Evolutionary conservation across 495 filamentous ascomycete species (phyloP).

Genomic region (Aspergillus panamensis): DNA sequence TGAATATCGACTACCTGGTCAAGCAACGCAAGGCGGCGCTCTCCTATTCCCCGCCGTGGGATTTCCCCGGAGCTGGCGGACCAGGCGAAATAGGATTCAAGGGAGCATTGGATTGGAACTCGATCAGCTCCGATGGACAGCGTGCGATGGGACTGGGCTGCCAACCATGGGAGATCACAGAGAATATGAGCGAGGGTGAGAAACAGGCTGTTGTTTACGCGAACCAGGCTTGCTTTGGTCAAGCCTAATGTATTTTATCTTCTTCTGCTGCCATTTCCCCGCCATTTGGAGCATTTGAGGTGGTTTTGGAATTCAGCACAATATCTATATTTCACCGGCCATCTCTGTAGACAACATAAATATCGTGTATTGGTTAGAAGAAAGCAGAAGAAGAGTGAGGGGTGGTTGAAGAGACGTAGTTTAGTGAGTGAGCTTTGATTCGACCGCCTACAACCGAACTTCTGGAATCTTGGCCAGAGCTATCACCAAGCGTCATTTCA

Average conservation of each 20-base stretch:
- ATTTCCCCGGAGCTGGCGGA: slow-evolving; percentile 60
- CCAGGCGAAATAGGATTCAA: slow-evolving; percentile 43
- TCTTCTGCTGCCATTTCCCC: not conserved
- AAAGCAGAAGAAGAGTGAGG: not conserved
- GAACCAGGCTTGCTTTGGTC: slow-evolving; percentile 52
- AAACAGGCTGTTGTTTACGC: slow-evolving; percentile 53
- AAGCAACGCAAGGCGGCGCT: slow-evolving; percentile 60
- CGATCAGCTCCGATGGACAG: slow-evolving; percentile 43
- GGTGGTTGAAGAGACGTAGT: not conserved
- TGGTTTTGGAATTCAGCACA: too few species aligned
- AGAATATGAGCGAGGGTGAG: slow-evolving; percentile 51
- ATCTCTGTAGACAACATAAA: not conserved
- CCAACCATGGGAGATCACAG: slow-evolving; percentile 46
- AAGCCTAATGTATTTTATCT: not conserved
- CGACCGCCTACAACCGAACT: slow-evolving; percentile 14
- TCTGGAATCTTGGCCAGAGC: not conserved
- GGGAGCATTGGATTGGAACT: slow-evolving; percentile 39
- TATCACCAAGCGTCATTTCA: slow-evolving; percentile 8
- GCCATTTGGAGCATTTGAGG: not conserved
- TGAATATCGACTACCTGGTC: slow-evolving; percentile 65
- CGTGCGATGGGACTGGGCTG: slow-evolving; percentile 58
- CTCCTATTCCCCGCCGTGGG: slow-evolving; percentile 47
- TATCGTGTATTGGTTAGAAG: not conserved
- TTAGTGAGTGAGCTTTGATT: not conserved
- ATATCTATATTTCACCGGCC: too few species aligned